Evolutionary conservation across 2,329 filamentous ascomycete species (phyloP).

Genomic region (Parasarocladium wereldwijsianum): DNA sequence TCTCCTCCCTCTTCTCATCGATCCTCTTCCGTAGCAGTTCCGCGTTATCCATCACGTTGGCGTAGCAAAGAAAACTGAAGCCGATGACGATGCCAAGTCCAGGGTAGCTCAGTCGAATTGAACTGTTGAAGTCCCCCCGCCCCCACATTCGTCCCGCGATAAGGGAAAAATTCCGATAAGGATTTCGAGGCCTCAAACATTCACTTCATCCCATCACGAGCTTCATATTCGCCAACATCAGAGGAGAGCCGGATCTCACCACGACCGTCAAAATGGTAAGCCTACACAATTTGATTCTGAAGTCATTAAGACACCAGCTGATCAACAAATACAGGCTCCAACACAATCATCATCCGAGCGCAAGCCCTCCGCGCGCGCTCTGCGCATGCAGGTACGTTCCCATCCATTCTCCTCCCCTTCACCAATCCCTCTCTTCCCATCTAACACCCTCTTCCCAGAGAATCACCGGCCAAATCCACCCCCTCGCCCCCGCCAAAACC

Average conservation of each 20-base stretch:
- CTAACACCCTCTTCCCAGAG: conserved; percentile 20
- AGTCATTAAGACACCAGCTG: too few species aligned
- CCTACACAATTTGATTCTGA: too few species aligned
- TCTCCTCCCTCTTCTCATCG: conserved; percentile 29
- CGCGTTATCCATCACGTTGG: too few species aligned
- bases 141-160: conserved; percentile 3
- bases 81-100: background rate
- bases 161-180: conserved; percentile 3
- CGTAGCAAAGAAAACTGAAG: too few species aligned
- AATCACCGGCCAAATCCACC: conserved; percentile 31
- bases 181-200: background rate
- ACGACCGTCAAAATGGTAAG: too few species aligned
- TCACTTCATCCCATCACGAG: background rate
- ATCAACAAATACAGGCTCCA: too few species aligned
- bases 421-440: background rate
- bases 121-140: background rate
- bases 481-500: conserved; percentile 34
- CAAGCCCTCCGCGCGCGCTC: conserved; percentile 43
- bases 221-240: too few species aligned
- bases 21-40: conserved; percentile 11
- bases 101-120: conserved; percentile 1
- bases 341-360: too few species aligned
- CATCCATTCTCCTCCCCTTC: too few species aligned
- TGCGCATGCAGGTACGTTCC: too few species aligned
- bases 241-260: too few species aligned